phyloP scores from a whole-genome alignment of 495 filamentous ascomycete species.

The Xylaria venustula region DNA sequence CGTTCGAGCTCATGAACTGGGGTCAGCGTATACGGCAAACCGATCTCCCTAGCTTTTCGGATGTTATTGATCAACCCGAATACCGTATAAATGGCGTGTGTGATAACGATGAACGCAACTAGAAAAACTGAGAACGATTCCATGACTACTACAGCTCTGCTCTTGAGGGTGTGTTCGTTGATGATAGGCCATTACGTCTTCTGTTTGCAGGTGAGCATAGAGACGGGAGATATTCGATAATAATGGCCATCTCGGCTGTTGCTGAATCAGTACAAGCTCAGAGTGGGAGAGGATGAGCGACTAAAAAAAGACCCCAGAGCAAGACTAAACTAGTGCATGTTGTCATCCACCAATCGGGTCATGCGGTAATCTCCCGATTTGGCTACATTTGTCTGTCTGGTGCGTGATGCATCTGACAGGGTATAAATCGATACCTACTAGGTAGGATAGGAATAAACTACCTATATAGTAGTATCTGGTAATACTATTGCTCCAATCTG shows the following conservation, averaged over 20 bases:
- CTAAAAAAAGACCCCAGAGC: background rate
- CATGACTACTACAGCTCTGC: background rate
- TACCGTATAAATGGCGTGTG: background rate
- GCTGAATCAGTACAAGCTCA: background rate
- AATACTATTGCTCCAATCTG: background rate
- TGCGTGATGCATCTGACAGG: background rate
- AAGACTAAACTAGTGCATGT: background rate
- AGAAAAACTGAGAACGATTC: background rate
- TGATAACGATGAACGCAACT: background rate
- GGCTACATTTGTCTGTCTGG: background rate
- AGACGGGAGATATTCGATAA: background rate
- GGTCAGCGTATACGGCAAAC: background rate
- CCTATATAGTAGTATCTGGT: too few species aligned
- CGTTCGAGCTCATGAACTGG: background rate
- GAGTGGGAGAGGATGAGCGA: background rate
- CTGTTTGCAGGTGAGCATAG: background rate
- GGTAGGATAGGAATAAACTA: background rate
- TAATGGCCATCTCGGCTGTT: background rate
- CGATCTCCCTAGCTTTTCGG: background rate
- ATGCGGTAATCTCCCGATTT: background rate
- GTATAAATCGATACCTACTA: background rate
- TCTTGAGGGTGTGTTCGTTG: background rate
- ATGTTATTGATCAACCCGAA: background rate
- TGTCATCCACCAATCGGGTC: background rate
- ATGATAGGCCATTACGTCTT: background rate